Base-by-base conservation (phyloP, 129 eudicot species). In the Erigeron canadensis region DNA sequence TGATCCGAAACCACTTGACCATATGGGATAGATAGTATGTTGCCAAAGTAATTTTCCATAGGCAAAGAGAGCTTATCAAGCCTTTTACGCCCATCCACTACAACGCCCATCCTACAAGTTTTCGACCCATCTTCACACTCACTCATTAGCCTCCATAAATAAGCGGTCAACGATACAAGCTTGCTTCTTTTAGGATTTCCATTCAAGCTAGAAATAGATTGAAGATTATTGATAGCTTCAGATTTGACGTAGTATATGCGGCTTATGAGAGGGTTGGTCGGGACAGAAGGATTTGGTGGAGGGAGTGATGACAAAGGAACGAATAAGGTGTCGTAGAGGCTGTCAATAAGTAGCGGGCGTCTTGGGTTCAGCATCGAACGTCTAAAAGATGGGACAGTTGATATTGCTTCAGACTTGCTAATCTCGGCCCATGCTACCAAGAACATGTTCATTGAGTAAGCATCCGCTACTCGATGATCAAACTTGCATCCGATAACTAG, bases 381-480 rank as follows among this genome's bases (percentile, higher is more conserved):
- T 28, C 86, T 76, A 42, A 88, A 83, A 7, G 79, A 78, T 2
- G 95, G 95, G 41, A 54, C 43, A 60, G 18, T 38, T 3, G 83
- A 63, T 7, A 76, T 55, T 12, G 79, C 81, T 42, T 78, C 65
- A 0, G 74, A 60, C 42, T 47, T 84, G 38, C 85, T 71, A 21
- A 63, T 73, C 70, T 88, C 83, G 1, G 88, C 85, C 95, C 95
- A 88, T 18, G 95, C 80, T 0, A 67, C 39, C 64, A 83, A 70
- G 63, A 88, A 85, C 75, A 81, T 71, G 84, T 88, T 83, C 72
- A 83, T 79, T 1, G 89, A 77, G 81, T 86, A 65, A n/a, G 87
- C 91, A 71, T 88, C 91, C 0, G 81, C 95, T 5, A 78, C 69
- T 22, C 88, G 82, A 71, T 88, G 95, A 77, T 88, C 90, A 64